These are phyloP conservation scores for Nakazawaea ishiwadae DNA, from an alignment of 805 yeast species.

Conservation along the genomic window DNA sequence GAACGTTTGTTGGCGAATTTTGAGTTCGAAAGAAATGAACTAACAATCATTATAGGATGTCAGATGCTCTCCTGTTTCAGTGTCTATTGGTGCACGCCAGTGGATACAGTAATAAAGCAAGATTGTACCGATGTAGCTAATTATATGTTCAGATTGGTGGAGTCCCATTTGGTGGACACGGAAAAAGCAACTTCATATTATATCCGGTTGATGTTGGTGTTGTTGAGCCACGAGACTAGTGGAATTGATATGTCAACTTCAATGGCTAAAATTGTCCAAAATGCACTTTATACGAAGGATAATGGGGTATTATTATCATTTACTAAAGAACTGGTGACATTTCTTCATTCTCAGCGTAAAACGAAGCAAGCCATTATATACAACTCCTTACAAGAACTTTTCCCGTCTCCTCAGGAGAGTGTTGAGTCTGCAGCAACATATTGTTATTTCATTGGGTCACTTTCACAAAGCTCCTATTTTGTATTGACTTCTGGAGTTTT, in stretches of 20 bases:
- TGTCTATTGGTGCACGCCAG: constrained; percentile 23
- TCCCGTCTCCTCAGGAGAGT: constrained; percentile 31
- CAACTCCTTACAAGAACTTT: constrained; percentile 23
- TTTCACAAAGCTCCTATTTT: constrained; percentile 28
- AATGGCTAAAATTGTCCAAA: too few relatives aligned
- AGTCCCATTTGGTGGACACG: constrained; percentile 36
- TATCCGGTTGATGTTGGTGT: constrained; percentile 26
- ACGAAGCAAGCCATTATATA: constrained; percentile 25
- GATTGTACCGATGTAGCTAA: constrained; percentile 45
- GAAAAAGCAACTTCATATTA: constrained; percentile 27
- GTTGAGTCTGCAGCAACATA: constrained; percentile 35
- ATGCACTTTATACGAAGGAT: constrained; percentile 2
- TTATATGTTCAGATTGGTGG: constrained; percentile 38
- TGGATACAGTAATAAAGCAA: constrained; percentile 23
- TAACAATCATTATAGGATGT: constrained; percentile 30
- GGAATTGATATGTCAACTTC: too few relatives aligned
- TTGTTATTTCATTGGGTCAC: constrained; percentile 27
- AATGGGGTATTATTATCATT: constrained; percentile 21
- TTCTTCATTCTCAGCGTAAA: constrained; percentile 12
- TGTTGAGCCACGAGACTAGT: too few relatives aligned
- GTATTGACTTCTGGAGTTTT: constrained; percentile 31
- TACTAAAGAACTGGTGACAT: constrained; percentile 14
- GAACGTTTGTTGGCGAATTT: constrained; percentile 26
- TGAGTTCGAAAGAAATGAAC: constrained; percentile 34
- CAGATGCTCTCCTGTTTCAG: constrained; percentile 24